A percentile compares a stretch with the other conserved stretches of the same genome.
phyloP scores from a whole-genome alignment of 202 grass and related monocot genomes.

The Digitaria exilis region DNA sequence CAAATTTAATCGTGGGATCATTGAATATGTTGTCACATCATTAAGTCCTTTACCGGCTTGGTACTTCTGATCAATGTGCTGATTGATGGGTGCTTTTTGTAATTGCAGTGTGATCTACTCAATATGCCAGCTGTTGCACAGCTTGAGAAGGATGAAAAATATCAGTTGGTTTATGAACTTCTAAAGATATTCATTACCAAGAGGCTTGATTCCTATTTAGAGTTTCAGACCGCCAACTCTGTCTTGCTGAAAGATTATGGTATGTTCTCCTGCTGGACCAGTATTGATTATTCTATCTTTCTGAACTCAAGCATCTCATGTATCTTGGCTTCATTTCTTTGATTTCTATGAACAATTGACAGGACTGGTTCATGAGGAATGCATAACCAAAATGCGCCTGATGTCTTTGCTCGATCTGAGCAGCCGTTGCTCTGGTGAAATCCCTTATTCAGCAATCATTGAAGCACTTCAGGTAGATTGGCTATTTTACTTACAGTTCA shows the following conservation, averaged over 20 bases:
- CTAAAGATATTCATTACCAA: constrained; percentile 85
- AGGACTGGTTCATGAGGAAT: constrained; percentile 85
- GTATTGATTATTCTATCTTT: neutral
- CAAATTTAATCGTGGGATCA: neutral
- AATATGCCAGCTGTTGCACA: constrained; percentile 81
- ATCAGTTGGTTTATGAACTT: constrained; percentile 65
- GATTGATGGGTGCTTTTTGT: constrained; percentile 18
- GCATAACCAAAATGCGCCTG: constrained; percentile 84
- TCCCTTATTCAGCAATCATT: constrained; percentile 84
- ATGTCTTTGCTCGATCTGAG: constrained; percentile 87
- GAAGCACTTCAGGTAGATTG: constrained; percentile 70
- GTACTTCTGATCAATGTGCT: neutral
- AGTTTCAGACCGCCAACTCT: constrained; percentile 75
- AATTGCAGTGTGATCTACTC: constrained; percentile 85
- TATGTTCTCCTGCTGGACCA: constrained; percentile 21
- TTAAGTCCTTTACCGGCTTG: neutral
- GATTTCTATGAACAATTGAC: constrained; percentile 8
- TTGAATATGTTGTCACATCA: constrained; percentile 1
- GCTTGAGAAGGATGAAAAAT: constrained; percentile 86
- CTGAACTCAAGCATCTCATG: neutral
- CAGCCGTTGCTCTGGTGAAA: constrained; percentile 57
- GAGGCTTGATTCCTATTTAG: constrained; percentile 79
- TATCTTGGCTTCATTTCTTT: neutral
- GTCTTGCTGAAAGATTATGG: constrained; percentile 68
- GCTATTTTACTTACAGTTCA: neutral